These are phyloP conservation scores for Verticillium dahliae DNA, from an alignment of 2,329 filamentous ascomycete genomes.

Conservation along the genomic window DNA sequence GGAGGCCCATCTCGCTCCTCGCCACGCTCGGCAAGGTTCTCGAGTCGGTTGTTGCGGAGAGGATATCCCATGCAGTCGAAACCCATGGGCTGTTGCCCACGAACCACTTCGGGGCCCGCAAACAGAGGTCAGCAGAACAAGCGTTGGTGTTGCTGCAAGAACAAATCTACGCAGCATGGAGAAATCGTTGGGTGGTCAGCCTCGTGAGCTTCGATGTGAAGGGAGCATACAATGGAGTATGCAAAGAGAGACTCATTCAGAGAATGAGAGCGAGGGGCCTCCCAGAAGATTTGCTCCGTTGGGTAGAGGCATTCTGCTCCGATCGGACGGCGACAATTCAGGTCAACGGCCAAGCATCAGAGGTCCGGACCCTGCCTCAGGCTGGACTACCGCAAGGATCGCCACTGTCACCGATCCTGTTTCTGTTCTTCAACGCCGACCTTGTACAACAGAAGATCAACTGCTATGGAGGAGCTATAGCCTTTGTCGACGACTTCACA, in stretches of 20 bases:
- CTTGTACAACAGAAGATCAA: slow-evolving; percentile 20
- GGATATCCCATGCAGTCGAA: slow-evolving; percentile 2
- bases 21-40: slow-evolving; percentile 17
- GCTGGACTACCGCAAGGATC: slow-evolving; percentile 23
- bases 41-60: slow-evolving; percentile 1
- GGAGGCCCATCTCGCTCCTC: background rate
- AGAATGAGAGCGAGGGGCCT: too few species aligned
- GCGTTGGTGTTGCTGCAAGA: too few species aligned
- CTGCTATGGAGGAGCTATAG: slow-evolving; percentile 15
- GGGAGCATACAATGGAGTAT: too few species aligned
- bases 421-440: slow-evolving; percentile 22
- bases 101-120: slow-evolving; percentile 3
- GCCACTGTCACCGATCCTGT: slow-evolving; percentile 26
- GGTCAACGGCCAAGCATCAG: slow-evolving; percentile 12
- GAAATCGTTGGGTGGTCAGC: too few species aligned
- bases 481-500: slow-evolving; percentile 7
- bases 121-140: slow-evolving; percentile 1
- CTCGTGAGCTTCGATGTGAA: too few species aligned
- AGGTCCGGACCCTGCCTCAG: slow-evolving; percentile 10
- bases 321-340: too few species aligned
- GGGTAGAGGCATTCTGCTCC: too few species aligned
- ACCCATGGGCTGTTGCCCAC: slow-evolving; percentile 1
- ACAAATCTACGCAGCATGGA: too few species aligned
- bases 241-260: too few species aligned
- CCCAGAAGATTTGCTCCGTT: too few species aligned